Conservation (phyloP, 73 alveolate species). For the Tetrahymena borealis region DNA sequence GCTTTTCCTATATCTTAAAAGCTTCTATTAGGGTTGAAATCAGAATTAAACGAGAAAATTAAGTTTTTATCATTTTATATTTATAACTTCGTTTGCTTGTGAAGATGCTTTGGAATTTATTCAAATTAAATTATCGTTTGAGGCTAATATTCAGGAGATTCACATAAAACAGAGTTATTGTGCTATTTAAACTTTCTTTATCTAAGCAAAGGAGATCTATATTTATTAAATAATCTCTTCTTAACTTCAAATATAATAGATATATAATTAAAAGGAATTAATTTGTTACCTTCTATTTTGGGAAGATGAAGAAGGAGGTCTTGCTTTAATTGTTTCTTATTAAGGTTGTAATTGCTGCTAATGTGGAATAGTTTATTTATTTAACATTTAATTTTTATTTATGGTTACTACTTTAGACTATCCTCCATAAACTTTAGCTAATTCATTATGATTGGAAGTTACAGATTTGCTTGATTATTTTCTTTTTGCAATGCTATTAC, state of each 20-base stretch:
- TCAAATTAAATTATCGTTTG: background rate
- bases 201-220: background rate
- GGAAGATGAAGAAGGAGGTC: background rate
- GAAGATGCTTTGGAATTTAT: background rate
- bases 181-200: background rate
- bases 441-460: background rate
- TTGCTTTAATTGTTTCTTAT: background rate
- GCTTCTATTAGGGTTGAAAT: background rate
- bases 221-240: too few species aligned
- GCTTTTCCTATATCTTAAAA: background rate
- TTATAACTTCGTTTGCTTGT: background rate
- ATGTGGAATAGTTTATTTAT: background rate
- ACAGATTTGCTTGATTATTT: background rate
- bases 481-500: background rate
- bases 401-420: background rate
- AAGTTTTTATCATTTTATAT: background rate
- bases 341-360: background rate
- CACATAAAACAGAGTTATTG: background rate
- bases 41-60: background rate
- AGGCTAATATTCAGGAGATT: background rate
- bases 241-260: too few species aligned
- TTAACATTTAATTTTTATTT: background rate
- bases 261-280: background rate
- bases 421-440: background rate
- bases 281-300: background rate